Base-by-base conservation (phyloP, 257 asterid genomes). In the Rubia yunnanensis region DNA sequence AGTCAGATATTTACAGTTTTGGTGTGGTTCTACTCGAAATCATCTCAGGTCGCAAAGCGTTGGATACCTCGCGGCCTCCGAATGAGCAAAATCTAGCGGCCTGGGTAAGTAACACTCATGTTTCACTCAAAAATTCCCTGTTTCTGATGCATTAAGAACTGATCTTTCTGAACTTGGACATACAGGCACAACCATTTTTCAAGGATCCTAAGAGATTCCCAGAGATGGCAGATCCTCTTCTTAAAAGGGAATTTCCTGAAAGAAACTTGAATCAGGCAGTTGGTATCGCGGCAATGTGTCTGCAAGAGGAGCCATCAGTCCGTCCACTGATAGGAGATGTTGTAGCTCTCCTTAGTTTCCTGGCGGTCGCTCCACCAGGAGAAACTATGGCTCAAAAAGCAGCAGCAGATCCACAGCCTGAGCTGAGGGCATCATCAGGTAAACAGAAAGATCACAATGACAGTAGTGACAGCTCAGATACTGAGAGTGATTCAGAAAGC, bases 251-350 rank as follows among this genome's bases (percentile, higher is more conserved):
- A 17, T 81, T 81, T 77, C 86, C 96, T 0, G 73, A 73, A 18
- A 80, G 71, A 68, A 79, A 92, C 74, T 78, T 91, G 59, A 86
- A 88, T 70, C 98, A 88, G 72, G 96, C 86, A 20, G 83, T 91
- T 4, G 96, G 96, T 46, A 86, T 88, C 39, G 88, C 92, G 55
- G 89, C 98, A 30, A 91, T 91, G 97, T 91, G 97, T 62, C 72
- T 91, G 17, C 96, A 91, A 57, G 97, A 88, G 28, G 95, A 88
- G 66, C 91, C 98, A n/a, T 72, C 82, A 4, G 92, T 83, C 10
- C 91, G 98, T 38, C 98, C 98, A 22, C 38, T 81, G 70, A 88
- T 91, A 61, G 57, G 86, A 13, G 98, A 91, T 58, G 76, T 85
- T 9, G 86, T 86, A 53, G 88, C 86, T 7, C 83, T 91, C 5